A percentile compares a stretch with the other conserved stretches of the same genome.
Conservation (phyloP, 2,329 filamentous ascomycete species). For the Chrysoporthe austroafricana region DNA sequence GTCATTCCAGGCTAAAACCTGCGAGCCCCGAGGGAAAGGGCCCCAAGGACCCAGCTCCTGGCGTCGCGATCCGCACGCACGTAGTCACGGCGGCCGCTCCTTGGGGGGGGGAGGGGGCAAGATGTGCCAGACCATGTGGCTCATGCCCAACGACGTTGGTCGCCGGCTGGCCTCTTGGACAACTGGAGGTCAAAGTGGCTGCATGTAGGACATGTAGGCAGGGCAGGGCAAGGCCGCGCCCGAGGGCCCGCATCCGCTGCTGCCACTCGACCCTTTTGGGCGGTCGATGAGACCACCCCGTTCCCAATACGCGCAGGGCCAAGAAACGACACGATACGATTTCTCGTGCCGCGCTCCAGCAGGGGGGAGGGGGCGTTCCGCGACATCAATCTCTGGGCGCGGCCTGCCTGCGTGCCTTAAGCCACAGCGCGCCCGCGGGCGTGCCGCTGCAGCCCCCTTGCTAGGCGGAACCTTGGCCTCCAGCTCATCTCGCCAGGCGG, state of each 20-base stretch:
- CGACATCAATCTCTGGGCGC: background rate
- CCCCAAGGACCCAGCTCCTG: too few relatives aligned
- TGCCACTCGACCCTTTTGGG: background rate
- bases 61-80: too few relatives aligned
- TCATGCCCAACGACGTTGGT: background rate
- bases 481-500: slow-evolving; percentile 4
- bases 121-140: background rate
- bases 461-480: slow-evolving; percentile 7
- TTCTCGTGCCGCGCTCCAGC: background rate
- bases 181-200: background rate
- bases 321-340: slow-evolving; percentile 5
- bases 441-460: slow-evolving; percentile 8
- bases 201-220: background rate
- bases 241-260: background rate
- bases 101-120: background rate
- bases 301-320: background rate
- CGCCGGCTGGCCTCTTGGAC: background rate
- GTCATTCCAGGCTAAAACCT: background rate
- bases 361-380: too few relatives aligned
- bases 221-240: background rate
- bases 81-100: background rate
- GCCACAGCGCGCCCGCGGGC: slow-evolving; percentile 17
- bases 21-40: too few relatives aligned
- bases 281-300: background rate
- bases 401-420: slow-evolving; percentile 11